Evolutionary conservation across 805 yeast species (phyloP), one percentile per base, ranked within the genome.

Genomic region (Lachancea cidri): DNA sequence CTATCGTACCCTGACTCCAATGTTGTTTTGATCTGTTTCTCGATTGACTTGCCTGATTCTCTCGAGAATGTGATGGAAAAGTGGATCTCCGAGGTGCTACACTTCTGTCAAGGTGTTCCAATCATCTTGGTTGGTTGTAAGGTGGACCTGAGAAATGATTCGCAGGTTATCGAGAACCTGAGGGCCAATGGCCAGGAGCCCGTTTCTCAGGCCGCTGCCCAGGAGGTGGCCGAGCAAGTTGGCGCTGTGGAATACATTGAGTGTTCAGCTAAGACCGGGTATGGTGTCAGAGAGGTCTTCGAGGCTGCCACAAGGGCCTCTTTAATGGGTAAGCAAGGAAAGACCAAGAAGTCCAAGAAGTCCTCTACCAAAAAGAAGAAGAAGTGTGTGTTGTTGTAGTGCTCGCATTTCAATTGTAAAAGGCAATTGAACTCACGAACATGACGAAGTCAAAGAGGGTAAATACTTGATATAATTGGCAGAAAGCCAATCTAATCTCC

Each of bases 51-150:
- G 30, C 96, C 95, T 51, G 96, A 87, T 66, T 85, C 95, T 18
- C 74, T 87, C 45, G 93, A 86, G 60, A 87, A 87, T 67, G 96
- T 87, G 48, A 89, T 86, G 71, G 96, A 86, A 67, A 87, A 87
- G 71, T 87, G 96, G 96, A 86, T 86, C 56, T 80, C 91, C 41
- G 96, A 87, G 68, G 95, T 88, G 40, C 67, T 85, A 60, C 95
- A 86, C 64, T 87, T 86, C 76, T 87, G 96, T 70, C 94, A 83
- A 59, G 93, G 91, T 62, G 88, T 87, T 42, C 96, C 96, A 58
- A 85, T 86, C 65, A 83, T 87, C 53, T 73, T 87, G 46, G 96
- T 87, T 58, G 96, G 95, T 54, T 86, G 95, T 72, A 87, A 87
- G 72, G 77, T 77, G 53, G 96, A 87, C 69, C 74, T 87, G 57